A percentile compares a stretch with the other conserved stretches of the same genome.
These are phyloP conservation scores for Daldinia decipiens DNA, from an alignment of 495 filamentous ascomycete genomes.

Conservation along the genomic window DNA sequence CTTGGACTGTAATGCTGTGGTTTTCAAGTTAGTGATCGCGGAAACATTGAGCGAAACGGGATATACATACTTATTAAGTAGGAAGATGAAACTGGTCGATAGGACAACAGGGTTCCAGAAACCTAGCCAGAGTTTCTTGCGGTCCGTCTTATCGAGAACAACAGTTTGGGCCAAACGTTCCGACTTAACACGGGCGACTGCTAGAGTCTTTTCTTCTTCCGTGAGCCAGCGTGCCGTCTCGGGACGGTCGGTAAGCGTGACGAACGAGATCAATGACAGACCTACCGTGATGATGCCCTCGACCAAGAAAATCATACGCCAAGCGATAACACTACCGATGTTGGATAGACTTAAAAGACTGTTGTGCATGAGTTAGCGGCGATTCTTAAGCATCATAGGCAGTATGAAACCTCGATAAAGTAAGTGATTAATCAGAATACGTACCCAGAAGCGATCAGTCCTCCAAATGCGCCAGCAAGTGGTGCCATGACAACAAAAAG, in stretches of 20 bases:
- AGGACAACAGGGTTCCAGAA: constrained; percentile 71
- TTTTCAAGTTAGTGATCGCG: constrained; percentile 63
- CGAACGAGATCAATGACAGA: constrained; percentile 60
- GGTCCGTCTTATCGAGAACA: constrained; percentile 72
- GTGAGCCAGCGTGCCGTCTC: constrained; percentile 69
- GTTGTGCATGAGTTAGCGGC: constrained; percentile 5
- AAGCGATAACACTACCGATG: constrained; percentile 60
- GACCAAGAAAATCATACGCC: constrained; percentile 75
- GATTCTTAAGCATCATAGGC: no score
- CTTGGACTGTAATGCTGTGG: constrained; percentile 77
- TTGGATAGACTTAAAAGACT: constrained; percentile 62
- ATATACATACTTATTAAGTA: constrained; percentile 66
- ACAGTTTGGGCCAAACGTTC: constrained; percentile 72
- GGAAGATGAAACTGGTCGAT: constrained; percentile 71
- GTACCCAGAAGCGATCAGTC: constrained; percentile 69
- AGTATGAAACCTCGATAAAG: no score
- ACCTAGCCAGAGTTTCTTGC: constrained; percentile 68
- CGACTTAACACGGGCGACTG: constrained; percentile 66
- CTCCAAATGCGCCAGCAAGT: constrained; percentile 75
- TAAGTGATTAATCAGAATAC: not conserved
- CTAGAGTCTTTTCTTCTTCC: constrained; percentile 63
- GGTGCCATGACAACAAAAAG: constrained; percentile 80
- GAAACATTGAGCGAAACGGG: not conserved
- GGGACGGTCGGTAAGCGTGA: constrained; percentile 69
- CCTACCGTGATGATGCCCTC: constrained; percentile 71